Evolutionary conservation across 2,329 filamentous ascomycete genomes (phyloP), one percentile per base, ranked within the genome.

Genomic region (Immersiporthe knoxdaviesiana): DNA sequence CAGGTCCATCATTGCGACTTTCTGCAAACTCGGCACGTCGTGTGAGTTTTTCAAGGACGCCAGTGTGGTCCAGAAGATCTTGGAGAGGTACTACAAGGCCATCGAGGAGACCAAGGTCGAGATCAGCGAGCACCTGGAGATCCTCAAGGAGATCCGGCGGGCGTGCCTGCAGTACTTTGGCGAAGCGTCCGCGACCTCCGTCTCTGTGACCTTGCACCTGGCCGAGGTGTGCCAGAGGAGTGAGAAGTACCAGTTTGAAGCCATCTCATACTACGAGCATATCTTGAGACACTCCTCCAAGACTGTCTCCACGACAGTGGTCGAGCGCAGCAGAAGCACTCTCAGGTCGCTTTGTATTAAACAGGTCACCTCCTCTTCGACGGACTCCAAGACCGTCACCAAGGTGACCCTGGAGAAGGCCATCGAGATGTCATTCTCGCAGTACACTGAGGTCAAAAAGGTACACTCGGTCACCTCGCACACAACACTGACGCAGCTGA

Each of bases 201-300:
- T 63, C 61, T 27, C 8, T 47, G 61, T 63, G 41, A 63, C 61
- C 2, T 47, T 63, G 39, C 27, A 21, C 39, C 30, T 63, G 61
- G 41, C 61, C 30, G 61, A 63, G 44, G 41, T 63, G 41, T 63
- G 27, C 24, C 61, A 52, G 61, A 50, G 41, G 16, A 63, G 61
- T n/a, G 61, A 63, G 61, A 50, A 30, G 41, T 37, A 63, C 61
- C 41, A 52, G 61, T 63, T 52, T n/a, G 61, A 63, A 12, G 61
- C 61, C 21, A 27, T 52, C 11, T 32, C 41, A 16, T 63, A 63
- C 37, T 52, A 63, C 30, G 61, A 63, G 61, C 61, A 63, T 30
- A 24, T 63, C 24, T 24, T 63, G 39, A 52, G 52, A n/a, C 41
- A 63, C 44, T 52, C 61, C 27, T 52, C 61, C 24, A 52, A 63